phyloP scores from a whole-genome alignment of 1,284 basidiomycete genomes.

The Vanrija pseudolonga region DNA sequence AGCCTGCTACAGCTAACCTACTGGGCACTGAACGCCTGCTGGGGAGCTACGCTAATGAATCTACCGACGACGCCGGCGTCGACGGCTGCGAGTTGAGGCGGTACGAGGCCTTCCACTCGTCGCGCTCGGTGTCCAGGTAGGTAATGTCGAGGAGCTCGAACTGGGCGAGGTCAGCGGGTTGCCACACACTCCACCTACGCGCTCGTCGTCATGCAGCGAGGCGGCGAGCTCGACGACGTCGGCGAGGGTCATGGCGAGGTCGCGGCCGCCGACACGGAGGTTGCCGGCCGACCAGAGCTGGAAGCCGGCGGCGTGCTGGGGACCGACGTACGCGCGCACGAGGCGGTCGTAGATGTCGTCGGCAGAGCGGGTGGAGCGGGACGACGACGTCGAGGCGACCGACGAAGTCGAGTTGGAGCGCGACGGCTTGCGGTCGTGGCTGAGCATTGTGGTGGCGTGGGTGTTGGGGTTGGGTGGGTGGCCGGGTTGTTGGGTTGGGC shows the following conservation, averaged over 20 bases:
- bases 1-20: background rate
- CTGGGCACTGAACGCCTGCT: background rate
- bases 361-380: conserved; percentile 21
- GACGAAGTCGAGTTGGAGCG: conserved; percentile 18
- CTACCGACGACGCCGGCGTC: conserved; percentile 3
- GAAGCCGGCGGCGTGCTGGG: conserved; percentile 27
- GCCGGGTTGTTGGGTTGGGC: background rate
- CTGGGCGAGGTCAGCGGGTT: conserved; percentile 10
- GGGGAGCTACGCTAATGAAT: background rate
- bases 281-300: conserved; percentile 44
- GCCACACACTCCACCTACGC: conserved; percentile 26
- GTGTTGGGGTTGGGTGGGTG: background rate
- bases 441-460: background rate
- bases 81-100: conserved; percentile 8
- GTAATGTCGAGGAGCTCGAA: conserved; percentile 32
- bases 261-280: conserved; percentile 30
- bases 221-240: conserved; percentile 31
- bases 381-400: conserved; percentile 10
- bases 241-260: conserved; percentile 28
- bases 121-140: conserved; percentile 36
- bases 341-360: conserved; percentile 38
- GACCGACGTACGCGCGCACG: conserved; percentile 7
- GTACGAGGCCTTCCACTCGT: conserved; percentile 46
- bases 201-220: conserved; percentile 25
- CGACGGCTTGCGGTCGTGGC: background rate